A percentile compares a stretch with the other conserved stretches of the same genome.
These are phyloP conservation scores for Blastomyces silverae DNA, from an alignment of 2,329 filamentous ascomycete genomes.

Conservation along the genomic window DNA sequence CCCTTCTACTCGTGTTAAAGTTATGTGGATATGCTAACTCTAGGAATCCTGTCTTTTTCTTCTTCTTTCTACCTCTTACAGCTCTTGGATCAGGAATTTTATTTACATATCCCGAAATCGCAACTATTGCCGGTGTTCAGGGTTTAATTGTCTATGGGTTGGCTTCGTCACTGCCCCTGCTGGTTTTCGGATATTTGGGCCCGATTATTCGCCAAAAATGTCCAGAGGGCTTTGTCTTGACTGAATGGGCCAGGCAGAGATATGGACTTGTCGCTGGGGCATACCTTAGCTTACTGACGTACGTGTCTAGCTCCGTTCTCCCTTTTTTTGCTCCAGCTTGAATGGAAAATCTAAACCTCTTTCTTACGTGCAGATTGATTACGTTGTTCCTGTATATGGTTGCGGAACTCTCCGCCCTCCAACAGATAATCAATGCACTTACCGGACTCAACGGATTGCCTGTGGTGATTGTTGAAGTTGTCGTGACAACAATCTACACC, in stretches of 20 bases:
- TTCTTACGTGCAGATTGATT: conserved; percentile 47
- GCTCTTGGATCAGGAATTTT: conserved; percentile 77
- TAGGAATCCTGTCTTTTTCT: conserved; percentile 25
- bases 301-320: conserved; percentile 16
- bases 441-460: conserved; percentile 69
- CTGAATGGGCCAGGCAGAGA: conserved; percentile 74
- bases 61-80: conserved; percentile 36
- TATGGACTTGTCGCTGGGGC: conserved; percentile 64
- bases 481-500: conserved; percentile 75
- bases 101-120: conserved; percentile 74
- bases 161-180: conserved; percentile 62
- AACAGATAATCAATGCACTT: conserved; percentile 67
- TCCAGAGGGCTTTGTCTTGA: conserved; percentile 76
- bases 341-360: conserved; percentile 12
- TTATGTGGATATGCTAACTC: conserved; percentile 38
- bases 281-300: conserved; percentile 69
- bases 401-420: conserved; percentile 70
- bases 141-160: conserved; percentile 71
- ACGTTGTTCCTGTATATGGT: conserved; percentile 86
- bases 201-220: conserved; percentile 73
- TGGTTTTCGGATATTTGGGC: conserved; percentile 67
- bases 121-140: conserved; percentile 71
- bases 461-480: conserved; percentile 68
- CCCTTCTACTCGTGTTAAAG: conserved; percentile 22
- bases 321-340: background rate